Evolutionary conservation across 805 yeast species (phyloP), one percentile per base, ranked within the genome.

Genomic region (Kuraishia molischiana): DNA sequence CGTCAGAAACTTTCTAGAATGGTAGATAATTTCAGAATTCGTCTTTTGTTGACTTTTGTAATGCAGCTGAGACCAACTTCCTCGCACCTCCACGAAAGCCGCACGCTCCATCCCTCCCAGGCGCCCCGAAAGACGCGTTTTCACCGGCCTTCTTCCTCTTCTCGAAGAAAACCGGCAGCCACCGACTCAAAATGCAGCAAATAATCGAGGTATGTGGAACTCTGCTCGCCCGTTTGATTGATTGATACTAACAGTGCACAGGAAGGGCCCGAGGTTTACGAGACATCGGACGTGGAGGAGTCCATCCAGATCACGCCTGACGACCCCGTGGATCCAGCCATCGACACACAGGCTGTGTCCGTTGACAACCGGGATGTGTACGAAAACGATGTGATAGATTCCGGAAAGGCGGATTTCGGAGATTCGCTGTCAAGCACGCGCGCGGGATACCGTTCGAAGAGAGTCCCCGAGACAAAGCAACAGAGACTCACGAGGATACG

Each of bases 1-100:
- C 28, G 57, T 59, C 4, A 19, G 44, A 8, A 46, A 48, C 24
- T 59, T 59, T 34, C 35, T 57, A 5, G 44, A 40, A 3, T 47
- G 48, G 46, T 29, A 29, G 10, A 8, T 8, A 22, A 8, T 22
- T 8, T 22, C 26, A 22, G 11, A 8, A 8, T 8, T 22, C 26
- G 26, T 22, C 26, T 8, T 9, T 29, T 14, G 9, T n/a, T 8
- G 6, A 29, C 6, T 9, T 8, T n/a, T 14, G 18, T n/a, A n/a
- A n/a, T n/a, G n/a, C n/a, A n/a, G n/a, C n/a, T n/a, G n/a, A n/a
- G n/a, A n/a, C n/a, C n/a, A n/a, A n/a, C n/a, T n/a, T n/a, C n/a
- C n/a, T n/a, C n/a, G n/a, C n/a, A n/a, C n/a, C n/a, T n/a, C n/a
- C n/a, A n/a, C n/a, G n/a, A n/a, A n/a, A n/a, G n/a, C n/a, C n/a